Evolutionary conservation across 139 green algal genomes (phyloP), one percentile per base, ranked within the genome.

Genomic region (Microglena sp.): DNA sequence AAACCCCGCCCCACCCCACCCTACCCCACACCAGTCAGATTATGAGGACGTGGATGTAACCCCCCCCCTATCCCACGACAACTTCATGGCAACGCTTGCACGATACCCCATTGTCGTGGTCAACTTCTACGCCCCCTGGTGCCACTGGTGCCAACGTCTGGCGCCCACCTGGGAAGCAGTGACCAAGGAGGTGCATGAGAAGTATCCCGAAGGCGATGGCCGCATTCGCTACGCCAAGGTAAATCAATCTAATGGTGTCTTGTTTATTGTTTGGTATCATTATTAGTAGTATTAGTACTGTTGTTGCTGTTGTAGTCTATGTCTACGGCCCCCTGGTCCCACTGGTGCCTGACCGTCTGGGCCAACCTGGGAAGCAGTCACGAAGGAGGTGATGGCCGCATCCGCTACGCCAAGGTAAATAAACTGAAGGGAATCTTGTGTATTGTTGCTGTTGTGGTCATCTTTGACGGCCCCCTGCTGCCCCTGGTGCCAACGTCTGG

Each of bases 401-500:
- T 97, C 53, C 81, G 89, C 4, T 80, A 96, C 54, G 92, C 83
- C 31, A 97, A 97, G 83, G 90, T 95, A 32, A 0, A 75, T 5
- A 40, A 22, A n/a, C n/a, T n/a, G n/a, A n/a, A n/a, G n/a, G n/a
- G n/a, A n/a, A n/a, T n/a, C n/a, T n/a, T n/a, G n/a, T n/a, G n/a
- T n/a, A n/a, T n/a, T n/a, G n/a, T n/a, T n/a, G n/a, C n/a, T 5
- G 83, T 95, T 28, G 67, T 97, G 50, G 74, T 94, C 29, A 97
- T 97, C 79, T 98, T 96, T 74, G 95, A 84, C 57, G 92, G n/a
- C 92, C n/a, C 92, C 92, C 6, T 97, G 92, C 93, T 98, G 93
- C 71, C 88, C 91, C 55, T 98, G 92, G 92, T 96, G 93, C 76
- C 90, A 96, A 77, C 77, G 89, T 24, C 76, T 98, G 73, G 89